Evolutionary conservation across 257 asterid genomes (phyloP), one percentile per base, ranked within the genome.

Genomic region (Scutellaria minor): DNA sequence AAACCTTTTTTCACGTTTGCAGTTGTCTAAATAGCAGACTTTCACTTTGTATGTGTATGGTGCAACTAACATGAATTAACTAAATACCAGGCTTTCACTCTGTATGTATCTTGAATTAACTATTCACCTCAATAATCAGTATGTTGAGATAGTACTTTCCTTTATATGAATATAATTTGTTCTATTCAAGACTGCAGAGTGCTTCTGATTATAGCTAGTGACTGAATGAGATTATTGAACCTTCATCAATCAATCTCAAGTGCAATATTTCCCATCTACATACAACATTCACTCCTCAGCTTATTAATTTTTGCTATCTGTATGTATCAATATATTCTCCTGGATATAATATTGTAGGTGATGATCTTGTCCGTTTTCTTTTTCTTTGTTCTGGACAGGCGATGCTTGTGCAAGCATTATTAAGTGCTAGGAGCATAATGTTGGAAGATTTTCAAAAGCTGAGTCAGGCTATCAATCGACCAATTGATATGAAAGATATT

Each of bases 401-500:
- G 53, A 72, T 77, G 85, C 88, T 88, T 78, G 71, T 77, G 37
- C 90, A 89, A 77, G 90, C 91, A 67, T 79, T 93, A 70, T 78
- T 80, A 77, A 66, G 80, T 74, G 88, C 98, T 45, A 89, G 89
- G 64, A 88, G 75, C 76, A 73, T 85, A 78, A 89, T 93, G 42
- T 37, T 84, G 66, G 88, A 88, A 78, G 96, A 89, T 83, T 64
- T 93, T 58, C 83, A 75, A 57, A 82, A 73, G 72, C 84, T 90
- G 65, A 82, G 98, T 86, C 81, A 78, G 82, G 95, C 85, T 77
- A 81, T 87, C 58, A 79, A 86, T 83, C 84, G 83, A 71, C 79
- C 88, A 73, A 73, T 93, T 68, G 87, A 88, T 64, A 20, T 88
- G 24, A 75, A 83, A 65, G 81, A 85, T 68, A 66, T 83, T 71